phyloP scores from a whole-genome alignment of 176 grass and related monocot genomes.

The Oryza coarctata region DNA sequence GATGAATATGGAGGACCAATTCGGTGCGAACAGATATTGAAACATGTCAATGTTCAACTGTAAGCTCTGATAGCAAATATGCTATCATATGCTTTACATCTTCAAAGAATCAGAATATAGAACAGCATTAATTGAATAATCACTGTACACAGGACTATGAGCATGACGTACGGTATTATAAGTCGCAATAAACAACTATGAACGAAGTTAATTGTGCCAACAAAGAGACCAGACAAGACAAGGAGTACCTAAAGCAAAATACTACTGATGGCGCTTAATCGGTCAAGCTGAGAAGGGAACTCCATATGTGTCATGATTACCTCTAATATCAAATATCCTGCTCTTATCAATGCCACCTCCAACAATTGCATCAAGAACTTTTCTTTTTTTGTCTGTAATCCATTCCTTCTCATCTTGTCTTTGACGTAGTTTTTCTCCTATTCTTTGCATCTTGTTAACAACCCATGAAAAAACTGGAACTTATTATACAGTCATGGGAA shows the following conservation, averaged over 20 bases:
- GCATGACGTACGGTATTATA: background rate
- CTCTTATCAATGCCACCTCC: constrained; percentile 52
- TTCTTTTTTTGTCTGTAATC: constrained; percentile 62
- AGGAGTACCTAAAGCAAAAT: constrained; percentile 81
- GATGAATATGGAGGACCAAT: too few species aligned
- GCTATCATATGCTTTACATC: constrained; percentile 6
- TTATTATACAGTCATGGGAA: constrained; percentile 13
- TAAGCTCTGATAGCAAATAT: constrained; percentile 31
- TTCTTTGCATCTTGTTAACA: constrained; percentile 81
- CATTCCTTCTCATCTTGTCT: constrained; percentile 82
- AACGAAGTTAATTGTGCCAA: constrained; percentile 8
- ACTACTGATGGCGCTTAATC: constrained; percentile 59
- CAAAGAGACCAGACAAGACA: background rate
- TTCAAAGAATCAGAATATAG: constrained; percentile 10
- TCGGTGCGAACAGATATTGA: too few species aligned
- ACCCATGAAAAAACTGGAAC: background rate
- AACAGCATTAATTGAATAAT: background rate
- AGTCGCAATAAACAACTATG: background rate
- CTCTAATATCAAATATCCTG: constrained; percentile 95
- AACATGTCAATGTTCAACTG: constrained; percentile 17
- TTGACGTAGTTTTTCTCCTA: constrained; percentile 61
- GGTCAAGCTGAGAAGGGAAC: constrained; percentile 67
- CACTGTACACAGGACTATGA: background rate
- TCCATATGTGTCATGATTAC: constrained; percentile 97
- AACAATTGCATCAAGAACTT: constrained; percentile 64